Evolutionary conservation across 305 asterid species (phyloP), one percentile per base, ranked within the genome.

Genomic region (Coffea humblotiana): DNA sequence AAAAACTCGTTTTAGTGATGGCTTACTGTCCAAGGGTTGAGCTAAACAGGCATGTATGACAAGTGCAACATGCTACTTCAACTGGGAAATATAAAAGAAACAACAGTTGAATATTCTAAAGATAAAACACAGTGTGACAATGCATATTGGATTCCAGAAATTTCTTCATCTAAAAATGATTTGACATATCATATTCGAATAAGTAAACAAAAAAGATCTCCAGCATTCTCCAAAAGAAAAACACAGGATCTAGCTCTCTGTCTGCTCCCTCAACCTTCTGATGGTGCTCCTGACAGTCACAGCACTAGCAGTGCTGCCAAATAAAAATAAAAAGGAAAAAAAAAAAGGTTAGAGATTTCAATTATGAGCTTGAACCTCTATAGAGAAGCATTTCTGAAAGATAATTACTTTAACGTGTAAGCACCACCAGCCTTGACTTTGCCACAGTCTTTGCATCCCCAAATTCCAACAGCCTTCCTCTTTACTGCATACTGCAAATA

Each of bases 221-320:
- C 60, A n/a, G 16, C 69, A 4, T 51, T 73, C 43, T 58, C n/a
- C 47, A 18, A 10, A 47, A 37, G 15, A 51, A n/a, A 48, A 52
- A 21, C n/a, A 32, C 45, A 51, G 18, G 10, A 83, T 85, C 84
- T 89, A 94, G 84, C 93, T 91, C 90, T 94, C 98, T 0, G 97
- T 92, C 87, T 88, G 94, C 93, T 94, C 97, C 89, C 97, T 90
- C 87, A 94, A 80, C 93, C 97, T 89, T 76, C 97, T 87, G 83
- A 92, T 94, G 77, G 98, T 92, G 89, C 98, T 94, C 90, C 97
- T 88, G 47, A 92, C 98, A 0, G 97, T 93, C 81, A 93, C 97
- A 19, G 93, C 97, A 81, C 96, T 91, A 12, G 98, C 97, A 76
- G 97, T 93, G 89, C 95, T 93, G 91, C 75, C 76, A 87, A 80